A percentile compares a stretch with the other conserved stretches of the same genome.
Evolutionary conservation across 1,284 basidiomycete genomes (phyloP).

Genomic region (Tylopilus sp.): DNA sequence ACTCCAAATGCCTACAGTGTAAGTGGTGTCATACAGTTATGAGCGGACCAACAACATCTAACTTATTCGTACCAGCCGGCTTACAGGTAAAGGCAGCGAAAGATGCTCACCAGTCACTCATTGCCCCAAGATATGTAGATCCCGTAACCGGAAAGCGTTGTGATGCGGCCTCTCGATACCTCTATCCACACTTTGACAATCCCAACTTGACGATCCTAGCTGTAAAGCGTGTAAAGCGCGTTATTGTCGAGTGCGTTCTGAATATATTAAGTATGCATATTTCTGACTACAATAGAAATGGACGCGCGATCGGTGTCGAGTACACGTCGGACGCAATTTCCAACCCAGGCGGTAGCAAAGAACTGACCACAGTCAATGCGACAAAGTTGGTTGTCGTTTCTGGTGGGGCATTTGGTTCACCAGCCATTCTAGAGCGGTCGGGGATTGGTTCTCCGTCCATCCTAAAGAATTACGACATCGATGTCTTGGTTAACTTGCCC

Average conservation of each 20-base stretch:
- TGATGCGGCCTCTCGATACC: conserved; percentile 66
- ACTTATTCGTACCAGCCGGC: conserved; percentile 4
- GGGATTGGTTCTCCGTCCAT: conserved; percentile 58
- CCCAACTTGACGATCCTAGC: conserved; percentile 55
- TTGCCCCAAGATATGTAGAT: conserved; percentile 56
- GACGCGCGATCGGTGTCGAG: conserved; percentile 67
- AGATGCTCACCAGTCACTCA: not conserved
- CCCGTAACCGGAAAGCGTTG: conserved; percentile 63
- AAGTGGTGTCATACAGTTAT: conserved; percentile 26
- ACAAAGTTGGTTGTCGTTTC: conserved; percentile 60
- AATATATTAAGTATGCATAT: not conserved
- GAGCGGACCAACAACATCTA: not conserved
- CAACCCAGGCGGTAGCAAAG: conserved; percentile 30
- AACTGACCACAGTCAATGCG: conserved; percentile 47
- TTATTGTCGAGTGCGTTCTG: conserved; percentile 58
- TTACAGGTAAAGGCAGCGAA: conserved; percentile 16
- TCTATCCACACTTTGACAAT: conserved; percentile 62
- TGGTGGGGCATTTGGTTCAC: conserved; percentile 66
- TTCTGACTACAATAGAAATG: too few species aligned
- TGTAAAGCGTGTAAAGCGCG: conserved; percentile 55
- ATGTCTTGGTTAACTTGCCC: conserved; percentile 57
- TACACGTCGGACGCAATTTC: conserved; percentile 54
- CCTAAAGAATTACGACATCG: conserved; percentile 54
- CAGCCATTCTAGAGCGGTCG: conserved; percentile 65
- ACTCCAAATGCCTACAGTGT: conserved; percentile 58